A percentile compares a stretch with the other conserved stretches of the same genome.
Conservation (phyloP, 805 yeast genomes). For the Zygotorulaspora sp. region DNA sequence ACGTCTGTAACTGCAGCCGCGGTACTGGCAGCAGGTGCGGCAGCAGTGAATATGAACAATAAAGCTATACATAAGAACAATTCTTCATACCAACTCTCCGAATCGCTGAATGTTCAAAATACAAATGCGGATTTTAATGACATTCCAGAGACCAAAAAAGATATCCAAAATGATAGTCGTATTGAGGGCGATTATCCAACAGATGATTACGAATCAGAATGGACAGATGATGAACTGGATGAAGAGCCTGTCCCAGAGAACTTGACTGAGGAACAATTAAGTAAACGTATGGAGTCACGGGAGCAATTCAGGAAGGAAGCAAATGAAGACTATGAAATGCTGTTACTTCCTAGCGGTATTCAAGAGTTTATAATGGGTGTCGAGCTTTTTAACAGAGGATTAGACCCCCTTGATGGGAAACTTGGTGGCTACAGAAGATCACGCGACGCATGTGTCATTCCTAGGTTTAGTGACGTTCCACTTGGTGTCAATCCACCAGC, state of each 20-base stretch:
- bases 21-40: constrained; percentile 27
- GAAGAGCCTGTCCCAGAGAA: constrained; percentile 16
- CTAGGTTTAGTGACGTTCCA: constrained; percentile 27
- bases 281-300: constrained; percentile 7
- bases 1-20: constrained; percentile 27
- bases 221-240: constrained; percentile 28
- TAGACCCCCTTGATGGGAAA: constrained; percentile 23
- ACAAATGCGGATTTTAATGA: not conserved
- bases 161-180: constrained; percentile 3
- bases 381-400: constrained; percentile 22
- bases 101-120: constrained; percentile 3
- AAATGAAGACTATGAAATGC: constrained; percentile 19
- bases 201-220: constrained; percentile 24
- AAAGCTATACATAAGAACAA: constrained; percentile 19
- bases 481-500: constrained; percentile 33
- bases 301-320: constrained; percentile 15
- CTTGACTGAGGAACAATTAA: constrained; percentile 17
- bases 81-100: constrained; percentile 8
- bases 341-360: constrained; percentile 33
- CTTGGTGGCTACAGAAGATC: constrained; percentile 31
- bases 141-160: constrained; percentile 1
- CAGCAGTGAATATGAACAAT: constrained; percentile 25
- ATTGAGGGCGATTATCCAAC: constrained; percentile 7
- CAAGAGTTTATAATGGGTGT: constrained; percentile 34
- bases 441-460: constrained; percentile 26